These are phyloP conservation scores for Candida glucosophila DNA, from an alignment of 1,139 yeast species.

Conservation along the genomic window DNA sequence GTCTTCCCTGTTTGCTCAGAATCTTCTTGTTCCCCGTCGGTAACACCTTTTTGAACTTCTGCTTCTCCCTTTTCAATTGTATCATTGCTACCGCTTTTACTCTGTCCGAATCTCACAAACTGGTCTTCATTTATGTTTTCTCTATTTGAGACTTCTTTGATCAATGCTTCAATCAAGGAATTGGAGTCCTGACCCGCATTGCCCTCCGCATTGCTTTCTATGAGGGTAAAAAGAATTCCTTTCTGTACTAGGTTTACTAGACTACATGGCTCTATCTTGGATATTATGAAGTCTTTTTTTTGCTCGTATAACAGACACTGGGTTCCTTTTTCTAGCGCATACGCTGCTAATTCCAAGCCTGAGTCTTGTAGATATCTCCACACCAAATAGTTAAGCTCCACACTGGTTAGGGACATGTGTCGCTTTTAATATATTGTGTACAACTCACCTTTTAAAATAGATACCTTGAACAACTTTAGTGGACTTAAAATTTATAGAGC, in stretches of 20 bases:
- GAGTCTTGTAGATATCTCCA: conserved; percentile 93
- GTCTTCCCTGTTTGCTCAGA: conserved; percentile 1
- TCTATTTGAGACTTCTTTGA: conserved; percentile 13
- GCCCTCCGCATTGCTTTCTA: conserved; percentile 19
- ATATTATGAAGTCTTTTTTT: conserved; percentile 38
- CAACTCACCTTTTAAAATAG: too few relatives aligned
- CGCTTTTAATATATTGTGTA: not conserved
- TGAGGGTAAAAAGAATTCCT: conserved; percentile 61
- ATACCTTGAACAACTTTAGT: too few relatives aligned
- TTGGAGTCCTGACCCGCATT: conserved; percentile 8
- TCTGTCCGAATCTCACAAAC: conserved; percentile 8
- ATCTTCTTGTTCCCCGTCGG: conserved; percentile 3
- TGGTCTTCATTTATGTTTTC: conserved; percentile 5
- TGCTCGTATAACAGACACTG: conserved; percentile 52
- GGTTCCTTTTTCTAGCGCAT: conserved; percentile 73
- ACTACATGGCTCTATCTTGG: conserved; percentile 54
- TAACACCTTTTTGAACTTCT: not conserved
- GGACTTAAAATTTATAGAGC: too few relatives aligned
- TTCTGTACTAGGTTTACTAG: conserved; percentile 76
- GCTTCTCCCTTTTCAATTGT: conserved; percentile 5
- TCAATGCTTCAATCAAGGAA: too few relatives aligned
- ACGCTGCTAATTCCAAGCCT: conserved; percentile 73
- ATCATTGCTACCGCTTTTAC: conserved; percentile 7
- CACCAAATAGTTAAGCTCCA: conserved; percentile 79
- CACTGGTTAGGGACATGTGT: conserved; percentile 71